A percentile compares a stretch with the other conserved stretches of the same genome.
phyloP scores from a whole-genome alignment of 2,329 filamentous ascomycete genomes.

The Claviceps sp. region DNA sequence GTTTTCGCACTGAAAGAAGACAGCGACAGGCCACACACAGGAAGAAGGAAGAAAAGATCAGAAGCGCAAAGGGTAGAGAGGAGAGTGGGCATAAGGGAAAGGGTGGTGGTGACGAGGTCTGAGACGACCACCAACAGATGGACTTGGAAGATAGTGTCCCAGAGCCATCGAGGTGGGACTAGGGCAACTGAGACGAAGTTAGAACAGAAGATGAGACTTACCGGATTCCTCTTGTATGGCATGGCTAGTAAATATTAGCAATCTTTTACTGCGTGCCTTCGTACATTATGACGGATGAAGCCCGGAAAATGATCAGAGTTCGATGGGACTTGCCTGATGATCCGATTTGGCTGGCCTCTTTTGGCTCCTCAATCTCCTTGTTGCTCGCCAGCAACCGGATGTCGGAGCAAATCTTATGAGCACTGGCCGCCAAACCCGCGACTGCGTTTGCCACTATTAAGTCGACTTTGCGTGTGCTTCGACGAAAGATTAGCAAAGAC shows the following conservation, averaged over 20 bases:
- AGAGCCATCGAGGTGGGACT: too few species aligned
- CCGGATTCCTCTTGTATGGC: conserved; percentile 15
- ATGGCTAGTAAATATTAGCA: conserved; percentile 23
- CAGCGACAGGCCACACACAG: not conserved
- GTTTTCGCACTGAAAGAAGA: not conserved
- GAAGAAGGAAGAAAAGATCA: not conserved
- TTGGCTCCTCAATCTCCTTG: conserved; percentile 80
- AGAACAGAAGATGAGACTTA: not conserved
- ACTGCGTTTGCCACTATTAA: conserved; percentile 70
- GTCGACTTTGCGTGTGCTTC: conserved; percentile 62
- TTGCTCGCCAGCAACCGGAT: conserved; percentile 59
- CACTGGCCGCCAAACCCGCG: conserved; percentile 64
- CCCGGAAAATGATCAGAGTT: not conserved
- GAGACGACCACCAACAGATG: not conserved
- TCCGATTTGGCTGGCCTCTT: conserved; percentile 68
- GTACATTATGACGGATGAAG: not conserved
- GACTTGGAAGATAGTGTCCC: not conserved
- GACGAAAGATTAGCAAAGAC: not conserved
- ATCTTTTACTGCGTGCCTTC: conserved; percentile 25
- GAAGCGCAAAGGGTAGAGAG: not conserved
- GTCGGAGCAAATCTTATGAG: conserved; percentile 54
- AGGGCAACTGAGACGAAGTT: not conserved
- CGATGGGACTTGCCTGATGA: conserved; percentile 16
- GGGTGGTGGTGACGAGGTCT: not conserved
- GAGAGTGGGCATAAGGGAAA: not conserved